Evolutionary conservation across 2,329 filamentous ascomycete genomes (phyloP), one percentile per base, ranked within the genome.

Genomic region (Aspergillus glaucus): DNA sequence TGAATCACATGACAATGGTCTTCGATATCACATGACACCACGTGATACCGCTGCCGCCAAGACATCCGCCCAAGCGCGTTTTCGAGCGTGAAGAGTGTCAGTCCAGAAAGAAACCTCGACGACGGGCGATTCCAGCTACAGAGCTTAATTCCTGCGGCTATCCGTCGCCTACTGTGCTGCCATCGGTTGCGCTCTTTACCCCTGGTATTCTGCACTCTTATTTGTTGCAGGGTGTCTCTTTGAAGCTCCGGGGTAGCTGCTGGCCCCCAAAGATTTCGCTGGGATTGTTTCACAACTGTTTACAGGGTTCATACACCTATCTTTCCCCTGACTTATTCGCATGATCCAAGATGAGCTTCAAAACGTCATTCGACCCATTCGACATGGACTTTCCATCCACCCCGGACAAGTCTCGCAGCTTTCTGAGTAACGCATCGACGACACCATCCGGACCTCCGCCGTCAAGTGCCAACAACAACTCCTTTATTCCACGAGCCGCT

Each of bases 371-470:
- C 45, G 63, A 64, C 26, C 65, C 68, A 9, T 39, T 39, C 36
- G 15, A 39, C 15, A 4, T 30, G 9, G 68, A 63, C 24, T 62
- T 66, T 6, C 66, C 68, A 2, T 65, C 68, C 17, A 73, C 70
- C 2, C 70, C 70, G 10, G 67, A 61, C 15, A 71, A 66, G 54
- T 62, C 62, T 21, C 62, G 64, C 42, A 66, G 65, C 46, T 56
- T 68, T 5, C 62, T 64, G 48, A 65, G 64, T 48, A 64, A 70
- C 54, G 70, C 76, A 41, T 81, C 80, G 5, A 81, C 78, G 17
- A 82, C 80, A 14, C 80, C 80, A 46, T 77, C 77, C 43, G 79
- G 78, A 37, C 74, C 71, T 50, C 79, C 79, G 1, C 79, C 78
- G 22, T 77, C 76, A 30, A 30, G 26, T 12, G 26, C 26, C 28